Percentiles rank a stretch among this genome's conserved stretches.
Conservation (phyloP, 2,329 filamentous ascomycete species). For the Knufia petricola region DNA sequence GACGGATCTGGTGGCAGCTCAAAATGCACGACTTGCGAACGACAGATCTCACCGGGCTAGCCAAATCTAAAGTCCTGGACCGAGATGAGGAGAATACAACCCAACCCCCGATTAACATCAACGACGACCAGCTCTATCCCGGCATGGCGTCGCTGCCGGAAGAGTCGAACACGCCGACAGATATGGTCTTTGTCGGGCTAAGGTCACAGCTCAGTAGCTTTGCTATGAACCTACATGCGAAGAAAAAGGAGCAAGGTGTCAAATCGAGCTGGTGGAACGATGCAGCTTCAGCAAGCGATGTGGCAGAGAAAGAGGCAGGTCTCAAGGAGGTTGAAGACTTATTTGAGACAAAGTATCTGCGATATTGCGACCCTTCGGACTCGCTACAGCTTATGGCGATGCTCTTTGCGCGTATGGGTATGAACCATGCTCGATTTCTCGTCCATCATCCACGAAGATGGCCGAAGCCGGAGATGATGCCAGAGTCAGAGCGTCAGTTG, state of each 20-base stretch:
- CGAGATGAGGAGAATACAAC: slow-evolving; percentile 19
- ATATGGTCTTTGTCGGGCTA: slow-evolving; percentile 14
- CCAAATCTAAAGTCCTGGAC: slow-evolving; percentile 20
- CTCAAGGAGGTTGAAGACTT: slow-evolving; percentile 25
- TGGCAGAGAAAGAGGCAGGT: slow-evolving; percentile 16
- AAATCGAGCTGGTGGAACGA: no score
- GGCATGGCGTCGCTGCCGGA: slow-evolving; percentile 11
- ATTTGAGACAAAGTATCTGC: slow-evolving; percentile 28
- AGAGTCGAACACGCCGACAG: slow-evolving; percentile 13
- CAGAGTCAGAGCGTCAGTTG: slow-evolving; percentile 24
- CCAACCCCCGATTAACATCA: slow-evolving; percentile 44
- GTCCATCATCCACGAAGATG: slow-evolving; percentile 28
- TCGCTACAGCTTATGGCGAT: slow-evolving; percentile 33
- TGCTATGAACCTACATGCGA: not conserved
- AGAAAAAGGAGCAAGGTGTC: slow-evolving; percentile 3
- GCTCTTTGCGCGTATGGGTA: slow-evolving; percentile 5
- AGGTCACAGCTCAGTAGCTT: slow-evolving; percentile 13
- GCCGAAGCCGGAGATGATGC: slow-evolving; percentile 23
- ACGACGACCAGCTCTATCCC: slow-evolving; percentile 50
- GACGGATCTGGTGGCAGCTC: slow-evolving; percentile 58
- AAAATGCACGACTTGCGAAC: slow-evolving; percentile 24
- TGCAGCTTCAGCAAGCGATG: slow-evolving; percentile 2
- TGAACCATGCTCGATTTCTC: slow-evolving; percentile 22
- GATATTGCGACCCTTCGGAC: slow-evolving; percentile 29
- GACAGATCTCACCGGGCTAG: slow-evolving; percentile 23